Evolutionary conservation across 331 rosid species (phyloP).

Genomic region (Malus hybrid): DNA sequence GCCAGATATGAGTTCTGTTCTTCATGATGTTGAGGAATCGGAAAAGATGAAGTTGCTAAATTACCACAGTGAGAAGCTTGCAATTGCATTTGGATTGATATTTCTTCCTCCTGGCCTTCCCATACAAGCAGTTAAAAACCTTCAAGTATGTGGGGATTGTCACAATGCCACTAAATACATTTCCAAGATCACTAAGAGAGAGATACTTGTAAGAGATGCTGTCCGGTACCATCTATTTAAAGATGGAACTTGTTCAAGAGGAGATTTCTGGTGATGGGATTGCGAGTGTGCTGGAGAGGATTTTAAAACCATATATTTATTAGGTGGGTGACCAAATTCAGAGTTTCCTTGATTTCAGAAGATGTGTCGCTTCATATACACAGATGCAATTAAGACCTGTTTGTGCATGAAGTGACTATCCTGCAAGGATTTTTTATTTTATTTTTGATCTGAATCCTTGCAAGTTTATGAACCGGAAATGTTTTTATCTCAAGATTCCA

Average conservation of each 20-base stretch:
- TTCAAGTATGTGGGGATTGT: conserved; percentile 77
- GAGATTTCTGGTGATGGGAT: conserved; percentile 68
- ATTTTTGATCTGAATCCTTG: background rate
- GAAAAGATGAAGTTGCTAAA: conserved; percentile 72
- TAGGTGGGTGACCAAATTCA: background rate
- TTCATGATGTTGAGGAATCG: conserved; percentile 71
- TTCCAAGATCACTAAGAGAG: conserved; percentile 69
- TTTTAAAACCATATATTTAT: background rate
- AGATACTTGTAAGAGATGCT: conserved; percentile 79
- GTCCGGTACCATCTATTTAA: conserved; percentile 77
- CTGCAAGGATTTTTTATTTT: background rate
- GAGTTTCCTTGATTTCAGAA: background rate
- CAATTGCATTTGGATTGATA: conserved; percentile 73
- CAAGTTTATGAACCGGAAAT: background rate
- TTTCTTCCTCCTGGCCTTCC: conserved; percentile 61
- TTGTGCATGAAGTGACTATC: background rate
- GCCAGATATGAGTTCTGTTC: conserved; percentile 68
- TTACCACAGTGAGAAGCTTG: conserved; percentile 81
- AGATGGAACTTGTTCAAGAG: conserved; percentile 70
- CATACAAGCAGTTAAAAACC: conserved; percentile 64
- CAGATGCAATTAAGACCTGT: background rate
- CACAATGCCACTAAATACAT: conserved; percentile 83
- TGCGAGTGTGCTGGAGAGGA: background rate
- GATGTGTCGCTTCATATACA: background rate
- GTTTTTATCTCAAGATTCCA: background rate